These are phyloP conservation scores for Cordyceps cicadae DNA, from an alignment of 2,329 filamentous ascomycete species.

Conservation along the genomic window DNA sequence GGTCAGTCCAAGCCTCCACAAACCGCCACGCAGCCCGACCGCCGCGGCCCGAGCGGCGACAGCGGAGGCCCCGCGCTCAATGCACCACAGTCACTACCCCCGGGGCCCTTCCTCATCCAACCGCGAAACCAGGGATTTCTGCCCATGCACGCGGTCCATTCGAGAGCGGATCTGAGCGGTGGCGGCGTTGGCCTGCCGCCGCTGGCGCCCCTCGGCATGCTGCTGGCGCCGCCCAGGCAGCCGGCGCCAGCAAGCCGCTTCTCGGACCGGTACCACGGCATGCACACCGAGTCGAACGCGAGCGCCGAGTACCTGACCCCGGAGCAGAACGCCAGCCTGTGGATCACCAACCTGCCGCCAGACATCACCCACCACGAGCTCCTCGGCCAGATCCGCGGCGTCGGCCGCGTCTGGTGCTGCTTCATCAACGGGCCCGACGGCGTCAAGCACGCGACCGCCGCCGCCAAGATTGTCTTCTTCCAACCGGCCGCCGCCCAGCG, in stretches of 20 bases:
- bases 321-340: constrained; percentile 41
- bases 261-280: constrained; percentile 29
- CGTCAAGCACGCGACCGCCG: constrained; percentile 28
- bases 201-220: background rate
- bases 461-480: constrained; percentile 44
- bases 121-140: background rate
- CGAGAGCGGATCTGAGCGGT: too few species aligned
- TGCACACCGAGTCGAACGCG: constrained; percentile 28
- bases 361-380: constrained; percentile 35
- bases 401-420: constrained; percentile 43
- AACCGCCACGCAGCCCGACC: too few species aligned
- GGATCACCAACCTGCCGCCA: constrained; percentile 43
- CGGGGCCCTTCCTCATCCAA: background rate
- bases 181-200: background rate
- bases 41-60: background rate
- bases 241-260: constrained; percentile 17
- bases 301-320: constrained; percentile 23
- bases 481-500: constrained; percentile 29
- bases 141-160: background rate
- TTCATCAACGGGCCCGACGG: constrained; percentile 42
- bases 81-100: background rate
- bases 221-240: background rate
- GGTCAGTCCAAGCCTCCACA: background rate
- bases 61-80: background rate
- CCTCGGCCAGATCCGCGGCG: constrained; percentile 33